Evolutionary conservation across 1,139 yeast species (phyloP), one percentile per base, ranked within the genome.

Genomic region (Candida tunisiensis): DNA sequence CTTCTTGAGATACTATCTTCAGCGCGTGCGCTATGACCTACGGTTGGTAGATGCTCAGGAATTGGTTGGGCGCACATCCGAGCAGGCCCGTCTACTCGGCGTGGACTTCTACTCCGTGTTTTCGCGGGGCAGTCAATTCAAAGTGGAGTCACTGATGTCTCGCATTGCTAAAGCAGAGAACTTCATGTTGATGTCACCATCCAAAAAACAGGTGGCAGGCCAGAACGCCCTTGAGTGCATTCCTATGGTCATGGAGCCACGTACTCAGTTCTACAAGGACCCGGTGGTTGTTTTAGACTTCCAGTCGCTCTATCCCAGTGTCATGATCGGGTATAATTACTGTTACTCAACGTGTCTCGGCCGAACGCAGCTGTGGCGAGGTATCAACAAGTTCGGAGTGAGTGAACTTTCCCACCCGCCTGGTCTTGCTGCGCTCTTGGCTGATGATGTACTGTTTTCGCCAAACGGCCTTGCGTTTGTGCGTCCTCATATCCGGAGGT

Each of bases 211-310:
- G 34, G 95, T 88, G 0, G 79, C 78, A 41, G 66, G 72, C 29
- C 93, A 85, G 62, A 73, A 74, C 40, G 78, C 96, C 0, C 54
- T 88, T 25, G 94, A 83, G 41, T 77, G 83, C 36, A 69, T 88
- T 6, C 94, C 98, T 0, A 56, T 88, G 31, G 80, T 88, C 3
- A 69, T 88, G 83, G 98, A 88, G 44, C 98, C 98, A 0, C 69
- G 69, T 23, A 70, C 93, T 5, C 70, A 69, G 23, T 79, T 74
- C 39, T 88, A 83, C 49, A 82, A 80, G 34, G 77, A 91, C 27
- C 98, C 98, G 0, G 57, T 88, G 26, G 65, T 85, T 8, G 96
- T 88, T 0, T 53, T 88, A 16, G 98, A 88, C 48, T 88, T 88
- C 43, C 95, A 88, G 42, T 82, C 96, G 0, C 60, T 88, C 30